A percentile compares a stretch with the other conserved stretches of the same genome.
Evolutionary conservation across 139 green algal genomes (phyloP).

Genomic region (Gonium pectorale): DNA sequence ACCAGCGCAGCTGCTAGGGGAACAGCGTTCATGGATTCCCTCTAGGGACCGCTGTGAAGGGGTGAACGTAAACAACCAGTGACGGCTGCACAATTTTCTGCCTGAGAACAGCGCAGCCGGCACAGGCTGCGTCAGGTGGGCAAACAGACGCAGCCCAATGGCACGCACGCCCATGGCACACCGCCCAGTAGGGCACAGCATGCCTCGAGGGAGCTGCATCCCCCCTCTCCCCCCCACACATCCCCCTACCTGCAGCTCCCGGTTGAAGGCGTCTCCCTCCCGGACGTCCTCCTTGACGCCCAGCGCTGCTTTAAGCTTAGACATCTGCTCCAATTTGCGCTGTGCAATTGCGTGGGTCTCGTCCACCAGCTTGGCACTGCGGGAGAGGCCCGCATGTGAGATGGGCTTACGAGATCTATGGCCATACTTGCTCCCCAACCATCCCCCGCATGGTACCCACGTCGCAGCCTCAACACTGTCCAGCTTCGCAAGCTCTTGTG

Average conservation of each 20-base stretch:
- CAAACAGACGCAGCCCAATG: too few relatives aligned
- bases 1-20: too few relatives aligned
- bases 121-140: too few relatives aligned
- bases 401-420: neutral
- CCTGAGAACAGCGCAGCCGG: too few relatives aligned
- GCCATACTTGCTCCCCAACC: neutral
- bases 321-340: slow-evolving; percentile 86
- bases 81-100: too few relatives aligned
- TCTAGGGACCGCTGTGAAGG: too few relatives aligned
- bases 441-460: slow-evolving; percentile 9
- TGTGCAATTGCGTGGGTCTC: slow-evolving; percentile 44
- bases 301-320: slow-evolving; percentile 75
- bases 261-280: slow-evolving; percentile 95
- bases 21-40: too few relatives aligned
- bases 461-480: neutral
- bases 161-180: too few relatives aligned
- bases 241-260: slow-evolving; percentile 87
- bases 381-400: neutral
- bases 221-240: slow-evolving; percentile 44
- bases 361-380: slow-evolving; percentile 46
- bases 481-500: slow-evolving; percentile 33
- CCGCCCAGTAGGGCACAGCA: too few relatives aligned
- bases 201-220: too few relatives aligned
- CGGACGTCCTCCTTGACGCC: slow-evolving; percentile 70
- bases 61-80: too few relatives aligned